Conservation (phyloP, 1,284 basidiomycete genomes). For the Naganishia cerealis region DNA sequence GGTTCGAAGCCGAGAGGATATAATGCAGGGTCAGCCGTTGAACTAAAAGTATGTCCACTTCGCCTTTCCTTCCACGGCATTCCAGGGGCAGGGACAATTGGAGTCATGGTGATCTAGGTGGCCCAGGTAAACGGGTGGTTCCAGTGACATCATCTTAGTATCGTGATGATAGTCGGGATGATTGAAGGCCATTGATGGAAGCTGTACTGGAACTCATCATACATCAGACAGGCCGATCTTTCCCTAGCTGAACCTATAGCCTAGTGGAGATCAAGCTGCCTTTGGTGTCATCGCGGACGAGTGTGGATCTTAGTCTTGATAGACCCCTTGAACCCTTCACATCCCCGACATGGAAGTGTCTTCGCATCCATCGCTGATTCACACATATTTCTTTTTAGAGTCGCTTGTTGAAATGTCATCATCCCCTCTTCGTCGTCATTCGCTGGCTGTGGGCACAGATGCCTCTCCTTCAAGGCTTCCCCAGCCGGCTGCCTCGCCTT, state of each 20-base stretch:
- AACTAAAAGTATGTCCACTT: neutral
- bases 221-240: too few relatives aligned
- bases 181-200: neutral
- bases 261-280: too few relatives aligned
- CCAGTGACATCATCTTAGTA: neutral
- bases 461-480: constrained; percentile 13
- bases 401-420: constrained; percentile 4
- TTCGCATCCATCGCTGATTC: neutral
- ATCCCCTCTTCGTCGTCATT: constrained; percentile 21
- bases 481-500: neutral
- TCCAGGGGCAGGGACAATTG: neutral
- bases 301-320: too few relatives aligned
- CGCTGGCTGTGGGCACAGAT: constrained; percentile 11
- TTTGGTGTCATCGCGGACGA: too few relatives aligned
- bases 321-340: too few relatives aligned
- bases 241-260: too few relatives aligned
- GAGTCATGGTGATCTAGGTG: neutral
- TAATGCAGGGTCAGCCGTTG: neutral
- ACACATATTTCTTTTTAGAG: neutral
- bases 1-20: neutral
- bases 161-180: neutral
- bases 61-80: neutral
- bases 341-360: neutral
- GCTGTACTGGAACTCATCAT: neutral
- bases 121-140: neutral